Evolutionary conservation across 371 early-diverging fungal genomes (phyloP).

Genomic region (Syncephalis plumigaleata): DNA sequence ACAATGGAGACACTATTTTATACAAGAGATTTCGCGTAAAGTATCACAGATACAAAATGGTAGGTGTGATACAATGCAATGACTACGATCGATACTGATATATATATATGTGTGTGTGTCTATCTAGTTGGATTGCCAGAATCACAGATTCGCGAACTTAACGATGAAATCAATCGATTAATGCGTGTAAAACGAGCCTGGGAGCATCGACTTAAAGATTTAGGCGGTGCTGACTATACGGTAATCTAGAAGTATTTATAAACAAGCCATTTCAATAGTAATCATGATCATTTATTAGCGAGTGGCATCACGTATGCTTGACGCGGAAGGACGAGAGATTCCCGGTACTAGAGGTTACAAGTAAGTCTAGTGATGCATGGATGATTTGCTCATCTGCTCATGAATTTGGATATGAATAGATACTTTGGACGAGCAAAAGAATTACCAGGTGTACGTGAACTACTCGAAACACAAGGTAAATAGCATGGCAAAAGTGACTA

Average conservation of each 20-base stretch:
- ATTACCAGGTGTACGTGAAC: conserved; percentile 84
- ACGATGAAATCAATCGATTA: conserved; percentile 89
- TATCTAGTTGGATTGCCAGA: conserved; percentile 58
- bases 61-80: conserved; percentile 12
- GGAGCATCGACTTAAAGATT: conserved; percentile 78
- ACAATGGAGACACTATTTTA: conserved; percentile 74
- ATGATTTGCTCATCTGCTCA: background rate
- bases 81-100: background rate
- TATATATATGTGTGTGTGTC: conserved; percentile 3
- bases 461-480: conserved; percentile 57
- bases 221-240: conserved; percentile 89
- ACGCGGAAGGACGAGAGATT: conserved; percentile 75
- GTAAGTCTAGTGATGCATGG: conserved; percentile 18
- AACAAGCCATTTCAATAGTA: background rate
- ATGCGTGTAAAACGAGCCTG: conserved; percentile 81
- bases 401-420: conserved; percentile 12
- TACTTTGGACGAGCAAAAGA: conserved; percentile 96
- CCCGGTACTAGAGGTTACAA: conserved; percentile 87
- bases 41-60: conserved; percentile 85
- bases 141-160: conserved; percentile 81
- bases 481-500: background rate
- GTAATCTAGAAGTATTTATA: conserved; percentile 19
- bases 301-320: conserved; percentile 57
- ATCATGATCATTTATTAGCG: conserved; percentile 19
- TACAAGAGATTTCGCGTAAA: conserved; percentile 72